Base-by-base conservation (phyloP, 768 basidiomycete genomes). In the Hypsizygus marmoreus region DNA sequence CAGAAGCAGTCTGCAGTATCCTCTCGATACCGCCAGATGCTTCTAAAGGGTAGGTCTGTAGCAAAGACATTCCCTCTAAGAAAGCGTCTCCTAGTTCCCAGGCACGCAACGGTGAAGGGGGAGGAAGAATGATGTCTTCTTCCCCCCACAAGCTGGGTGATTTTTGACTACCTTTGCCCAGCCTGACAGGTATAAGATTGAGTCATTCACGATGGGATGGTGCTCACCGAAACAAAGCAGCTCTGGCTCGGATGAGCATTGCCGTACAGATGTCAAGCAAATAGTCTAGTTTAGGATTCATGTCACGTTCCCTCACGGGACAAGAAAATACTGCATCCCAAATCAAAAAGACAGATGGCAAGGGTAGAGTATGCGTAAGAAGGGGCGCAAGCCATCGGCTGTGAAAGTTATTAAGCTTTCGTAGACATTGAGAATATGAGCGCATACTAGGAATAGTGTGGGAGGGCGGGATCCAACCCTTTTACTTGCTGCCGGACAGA, bases 361-460 rank as follows among this genome's bases (percentile, higher is more conserved):
- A 54, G 0, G 88, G 85, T n/a, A 91, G 60, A 1, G 88, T 85
- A 53, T 89, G 88, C 0, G 84, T 77, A 16, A 91, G 64, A 6
- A 91, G 56, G 9, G 87, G 78, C 10, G 84, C 78, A 9, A 91
- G 68, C 88, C 88, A 91, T 34, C 81, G 84, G 63, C 88, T 90
- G 50, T 11, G 38, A 28, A 33, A 24, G 47, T 16, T 30, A 23
- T 26, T 33, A 37, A 49, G 42, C 43, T 38, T 22, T 30, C 40
- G 16, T 29, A 35, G 17, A 12, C 23, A 4, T 41, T 40, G 6
- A 17, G 9, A 33, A 28, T 43, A 39, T 29, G 29, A 34, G 33
- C 14, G 66, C 88, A 51, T 65, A 90, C 88, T 84, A 85, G 37
- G 88, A 88, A 62, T 88, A 91, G 66, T 91, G 87, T 2, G 88